Base-by-base conservation (phyloP, 306 rosid species). In the Cicer judaicum region DNA sequence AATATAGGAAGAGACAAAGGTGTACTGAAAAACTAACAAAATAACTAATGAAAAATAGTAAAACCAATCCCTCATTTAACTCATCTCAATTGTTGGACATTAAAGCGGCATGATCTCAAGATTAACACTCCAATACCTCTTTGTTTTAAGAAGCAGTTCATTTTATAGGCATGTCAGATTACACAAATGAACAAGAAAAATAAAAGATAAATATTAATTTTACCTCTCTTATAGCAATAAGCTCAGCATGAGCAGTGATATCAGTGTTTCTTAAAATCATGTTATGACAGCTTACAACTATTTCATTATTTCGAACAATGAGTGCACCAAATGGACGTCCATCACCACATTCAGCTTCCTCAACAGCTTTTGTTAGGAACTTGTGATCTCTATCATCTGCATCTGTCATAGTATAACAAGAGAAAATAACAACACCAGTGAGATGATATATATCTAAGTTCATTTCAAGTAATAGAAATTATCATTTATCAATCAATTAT, bases 241-340 rank as follows among this genome's bases (percentile, higher is more conserved):
- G 88, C 81, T 92, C 96, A 8, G 98, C 98, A 79, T 92, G 98
- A 14, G 93, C 98, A 42, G 92, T 92, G 6, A 96, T 93, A 72
- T 92, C 96, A 47, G 87, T 90, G 82, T 92, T 71, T 52, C 72
- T 83, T 54, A 85, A 74, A 77, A 92, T 93, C 96, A 92, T 81
- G 81, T 92, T 92, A 82, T 90, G 98, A 71, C 93, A 87, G 84
- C 93, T 87, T 54, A 84, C 96, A 38, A 92, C 89, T 65, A 92
- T 80, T 85, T 92, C 98, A 76, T 92, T 88, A 39, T 92, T 88
- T 18, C 73, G 87, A 79, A 90, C 96, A 70, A 92, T 81, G 73
- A 92, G 89, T 1, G 98, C 98, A 14, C 98, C 96, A 61, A 88
- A 92, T 42, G 98, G 98, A 60, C 96, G 87, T 66, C 98, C 98